Evolutionary conservation across 495 filamentous ascomycete species (phyloP).

Genomic region (Xylaria sp.): DNA sequence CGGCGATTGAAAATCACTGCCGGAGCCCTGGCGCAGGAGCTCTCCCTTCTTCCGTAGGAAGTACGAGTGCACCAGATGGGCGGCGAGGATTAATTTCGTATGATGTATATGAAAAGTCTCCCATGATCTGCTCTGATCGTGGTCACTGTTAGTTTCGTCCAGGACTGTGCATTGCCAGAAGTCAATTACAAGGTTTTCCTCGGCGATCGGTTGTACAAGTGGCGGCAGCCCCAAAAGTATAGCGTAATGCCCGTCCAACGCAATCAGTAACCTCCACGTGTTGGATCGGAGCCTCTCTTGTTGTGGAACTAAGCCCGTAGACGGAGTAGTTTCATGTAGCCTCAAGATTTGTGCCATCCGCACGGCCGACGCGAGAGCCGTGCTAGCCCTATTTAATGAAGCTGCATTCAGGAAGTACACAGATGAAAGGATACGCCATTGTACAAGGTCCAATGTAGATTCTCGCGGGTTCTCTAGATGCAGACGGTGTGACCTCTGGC

Average conservation of each 20-base stretch:
- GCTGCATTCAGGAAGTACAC: background rate
- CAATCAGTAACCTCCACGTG: background rate
- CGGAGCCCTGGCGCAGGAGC: background rate
- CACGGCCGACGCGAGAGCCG: background rate
- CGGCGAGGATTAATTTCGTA: background rate
- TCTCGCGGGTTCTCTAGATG: background rate
- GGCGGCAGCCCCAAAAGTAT: background rate
- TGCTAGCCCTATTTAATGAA: background rate
- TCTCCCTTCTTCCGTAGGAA: background rate
- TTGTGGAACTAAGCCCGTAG: background rate
- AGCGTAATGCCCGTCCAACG: background rate
- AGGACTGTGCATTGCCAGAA: background rate
- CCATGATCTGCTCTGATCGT: background rate
- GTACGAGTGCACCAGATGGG: background rate
- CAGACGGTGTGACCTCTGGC: background rate
- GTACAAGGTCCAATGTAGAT: background rate
- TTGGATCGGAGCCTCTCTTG: background rate
- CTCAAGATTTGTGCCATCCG: slow-evolving; percentile 1
- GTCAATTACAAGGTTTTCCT: background rate
- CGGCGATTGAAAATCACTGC: background rate
- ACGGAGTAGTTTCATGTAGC: background rate
- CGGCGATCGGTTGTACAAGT: background rate
- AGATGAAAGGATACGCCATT: slow-evolving; percentile 4
- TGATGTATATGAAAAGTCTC: background rate
- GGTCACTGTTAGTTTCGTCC: background rate